Base-by-base conservation (phyloP, 305 asterid genomes). In the Solanum hybrid region DNA sequence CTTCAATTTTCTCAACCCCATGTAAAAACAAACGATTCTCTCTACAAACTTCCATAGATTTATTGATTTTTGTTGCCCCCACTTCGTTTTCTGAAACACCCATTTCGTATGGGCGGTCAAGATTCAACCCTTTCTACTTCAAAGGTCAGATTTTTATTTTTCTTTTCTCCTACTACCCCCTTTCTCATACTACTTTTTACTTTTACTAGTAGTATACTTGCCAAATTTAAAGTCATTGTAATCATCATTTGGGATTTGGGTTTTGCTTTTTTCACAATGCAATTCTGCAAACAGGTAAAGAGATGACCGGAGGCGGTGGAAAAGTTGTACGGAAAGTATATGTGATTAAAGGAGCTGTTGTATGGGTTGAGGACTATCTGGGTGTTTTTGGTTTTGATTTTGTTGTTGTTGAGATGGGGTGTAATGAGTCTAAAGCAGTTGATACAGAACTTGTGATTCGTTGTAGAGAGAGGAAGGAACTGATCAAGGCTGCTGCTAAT, bases 401-500 rank as follows among this genome's bases (percentile, higher is more conserved):
- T 66, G 87, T 88, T 78, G 69, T 51, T 56, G 88, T 17, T 12
- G 77, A 32, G 24, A 96, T 97, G 99, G 99, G 99, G 14, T 97
- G 99, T 88, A 94, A 92, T 72, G 98, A 89, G 89, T 97, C 99
- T 36, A 96, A 96, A 91, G 94, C 93, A 78, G 98, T 95, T 35
- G 94, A 94, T 91, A 90, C 95, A 89, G 98, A 96, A 75, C 86
- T 96, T 89, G 99, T 96, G 75, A 91, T 94, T 72, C 96, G 98
- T 38, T 96, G 99, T 91, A 95, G 95, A 14, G 95, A 95, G 94
- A 89, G 99, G 88, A 91, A 94, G 34, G 97, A 96, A 45, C 93
- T 97, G 75, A 91, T 97, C 27, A 97, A 94, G 91, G 94, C 94
- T 82, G 98, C 99, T 91, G 98, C 98, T 64, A 93, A 94, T 92